phyloP scores from a whole-genome alignment of 228 moss, liverwort and hornwort genomes.

The Sphagnum magellanicum region DNA sequence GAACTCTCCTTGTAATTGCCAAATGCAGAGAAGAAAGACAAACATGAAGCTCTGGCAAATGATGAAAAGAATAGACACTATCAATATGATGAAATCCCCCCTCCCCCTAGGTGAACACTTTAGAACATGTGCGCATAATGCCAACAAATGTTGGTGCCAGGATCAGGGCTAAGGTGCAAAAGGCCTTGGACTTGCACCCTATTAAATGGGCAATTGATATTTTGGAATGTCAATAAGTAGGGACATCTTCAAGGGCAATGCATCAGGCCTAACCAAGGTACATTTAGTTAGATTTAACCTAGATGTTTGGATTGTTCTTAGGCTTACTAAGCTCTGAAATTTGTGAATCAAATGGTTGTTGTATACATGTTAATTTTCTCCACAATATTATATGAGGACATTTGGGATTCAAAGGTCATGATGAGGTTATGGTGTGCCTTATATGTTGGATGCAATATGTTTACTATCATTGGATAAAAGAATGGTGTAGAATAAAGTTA shows the following conservation, averaged over 20 bases:
- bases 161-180: slow-evolving; percentile 77
- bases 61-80: slow-evolving; percentile 36
- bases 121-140: slow-evolving; percentile 88
- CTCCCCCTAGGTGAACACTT: slow-evolving; percentile 50
- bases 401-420: too few species aligned
- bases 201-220: slow-evolving; percentile 84
- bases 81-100: slow-evolving; percentile 42
- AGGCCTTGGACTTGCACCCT: slow-evolving; percentile 65
- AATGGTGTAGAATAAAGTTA: too few species aligned
- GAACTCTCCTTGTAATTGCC: slow-evolving; percentile 58
- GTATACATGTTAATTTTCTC: too few species aligned
- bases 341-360: too few species aligned
- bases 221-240: slow-evolving; percentile 83
- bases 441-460: too few species aligned
- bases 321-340: neutral
- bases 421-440: too few species aligned
- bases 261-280: slow-evolving; percentile 96
- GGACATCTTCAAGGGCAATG: slow-evolving; percentile 91
- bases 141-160: slow-evolving; percentile 91
- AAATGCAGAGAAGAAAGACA: slow-evolving; percentile 51
- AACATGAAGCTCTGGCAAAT: slow-evolving; percentile 8
- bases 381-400: too few species aligned
- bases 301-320: neutral
- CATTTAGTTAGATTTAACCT: neutral
- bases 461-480: too few species aligned